These are phyloP conservation scores for Knufia petricola DNA, from an alignment of 2,329 filamentous ascomycete genomes.

Conservation along the genomic window DNA sequence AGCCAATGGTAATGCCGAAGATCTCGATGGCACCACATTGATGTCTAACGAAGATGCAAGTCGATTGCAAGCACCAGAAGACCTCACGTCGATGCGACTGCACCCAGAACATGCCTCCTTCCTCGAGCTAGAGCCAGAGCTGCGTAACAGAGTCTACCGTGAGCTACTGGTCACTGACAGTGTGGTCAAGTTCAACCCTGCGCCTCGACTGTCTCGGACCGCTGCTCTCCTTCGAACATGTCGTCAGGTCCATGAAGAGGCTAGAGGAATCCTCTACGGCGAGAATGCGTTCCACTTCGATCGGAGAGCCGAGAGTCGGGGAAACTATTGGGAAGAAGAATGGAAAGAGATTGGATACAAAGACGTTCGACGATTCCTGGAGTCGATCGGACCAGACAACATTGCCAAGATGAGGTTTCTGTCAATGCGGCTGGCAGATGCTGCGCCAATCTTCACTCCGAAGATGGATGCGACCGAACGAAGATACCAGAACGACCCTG, in stretches of 20 bases:
- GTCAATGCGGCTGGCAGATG: slow-evolving; percentile 38
- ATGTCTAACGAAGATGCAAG: neutral
- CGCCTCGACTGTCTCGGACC: slow-evolving; percentile 32
- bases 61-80: neutral
- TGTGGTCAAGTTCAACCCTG: slow-evolving; percentile 29
- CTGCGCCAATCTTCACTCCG: slow-evolving; percentile 26
- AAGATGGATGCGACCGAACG: slow-evolving; percentile 23
- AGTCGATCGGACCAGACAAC: slow-evolving; percentile 40
- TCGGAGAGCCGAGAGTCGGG: slow-evolving; percentile 28
- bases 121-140: slow-evolving; percentile 32
- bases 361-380: slow-evolving; percentile 36
- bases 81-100: neutral
- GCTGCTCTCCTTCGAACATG: slow-evolving; percentile 39
- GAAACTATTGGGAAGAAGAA: slow-evolving; percentile 32
- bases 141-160: slow-evolving; percentile 41
- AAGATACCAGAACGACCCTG: slow-evolving; percentile 40
- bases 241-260: slow-evolving; percentile 37
- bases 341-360: slow-evolving; percentile 41
- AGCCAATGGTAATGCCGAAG: neutral
- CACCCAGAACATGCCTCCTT: slow-evolving; percentile 22
- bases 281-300: slow-evolving; percentile 40
- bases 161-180: slow-evolving; percentile 30
- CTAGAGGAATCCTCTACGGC: slow-evolving; percentile 40
- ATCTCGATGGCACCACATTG: neutral
- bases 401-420: slow-evolving; percentile 37